phyloP scores from a whole-genome alignment of 1,284 basidiomycete species.

The Kwoniella shivajii region DNA sequence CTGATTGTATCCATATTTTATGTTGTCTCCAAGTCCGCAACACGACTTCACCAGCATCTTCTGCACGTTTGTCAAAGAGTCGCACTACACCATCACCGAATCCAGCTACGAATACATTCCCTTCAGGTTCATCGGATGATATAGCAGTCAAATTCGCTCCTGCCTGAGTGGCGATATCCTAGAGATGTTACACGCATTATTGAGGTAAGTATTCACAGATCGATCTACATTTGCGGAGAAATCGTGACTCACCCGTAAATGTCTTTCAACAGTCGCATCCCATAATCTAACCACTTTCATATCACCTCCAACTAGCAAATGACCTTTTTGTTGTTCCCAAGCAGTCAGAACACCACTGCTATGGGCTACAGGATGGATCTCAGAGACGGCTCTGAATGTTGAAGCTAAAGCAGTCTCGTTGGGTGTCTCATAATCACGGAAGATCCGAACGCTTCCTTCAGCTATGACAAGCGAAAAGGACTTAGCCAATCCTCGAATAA shows the following conservation, averaged over 20 bases:
- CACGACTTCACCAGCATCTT: constrained; percentile 82
- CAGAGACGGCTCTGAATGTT: constrained; percentile 86
- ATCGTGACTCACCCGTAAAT: constrained; percentile 65
- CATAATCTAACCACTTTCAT: constrained; percentile 85
- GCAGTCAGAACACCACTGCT: constrained; percentile 80
- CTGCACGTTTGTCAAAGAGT: constrained; percentile 86
- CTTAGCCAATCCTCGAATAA: neutral
- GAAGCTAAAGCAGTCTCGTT: constrained; percentile 77
- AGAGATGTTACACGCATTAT: too few species aligned
- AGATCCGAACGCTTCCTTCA: constrained; percentile 89
- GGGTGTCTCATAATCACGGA: constrained; percentile 73
- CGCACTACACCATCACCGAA: constrained; percentile 92
- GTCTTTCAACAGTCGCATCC: constrained; percentile 91
- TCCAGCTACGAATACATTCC: constrained; percentile 82
- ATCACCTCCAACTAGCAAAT: constrained; percentile 86
- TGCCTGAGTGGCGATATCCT: constrained; percentile 74
- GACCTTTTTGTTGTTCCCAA: constrained; percentile 90
- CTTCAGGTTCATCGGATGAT: constrained; percentile 70
- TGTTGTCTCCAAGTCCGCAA: constrained; percentile 76
- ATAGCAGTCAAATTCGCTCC: constrained; percentile 88
- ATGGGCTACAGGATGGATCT: constrained; percentile 66
- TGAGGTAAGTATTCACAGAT: too few species aligned
- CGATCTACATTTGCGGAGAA: neutral
- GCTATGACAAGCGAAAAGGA: constrained; percentile 57
- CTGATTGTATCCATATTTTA: constrained; percentile 87